phyloP scores from a whole-genome alignment of 23 red algal species.

The Agarophyton chilense region DNA sequence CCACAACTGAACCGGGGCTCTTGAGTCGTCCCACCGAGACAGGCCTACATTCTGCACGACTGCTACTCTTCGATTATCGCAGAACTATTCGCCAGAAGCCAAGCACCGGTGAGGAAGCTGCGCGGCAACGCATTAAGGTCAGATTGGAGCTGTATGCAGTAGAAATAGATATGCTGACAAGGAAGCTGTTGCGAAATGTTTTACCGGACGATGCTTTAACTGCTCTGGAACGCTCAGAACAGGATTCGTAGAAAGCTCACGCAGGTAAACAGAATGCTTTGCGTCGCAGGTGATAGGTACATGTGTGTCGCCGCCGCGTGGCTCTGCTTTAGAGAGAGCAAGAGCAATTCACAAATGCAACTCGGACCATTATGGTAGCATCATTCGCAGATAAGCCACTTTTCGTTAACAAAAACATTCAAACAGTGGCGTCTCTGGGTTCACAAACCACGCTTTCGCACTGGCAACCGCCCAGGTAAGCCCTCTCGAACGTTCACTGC shows the following conservation, averaged over 20 bases:
- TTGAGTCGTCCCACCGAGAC: no score
- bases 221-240: neutral
- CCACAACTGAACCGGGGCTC: no score
- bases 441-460: neutral
- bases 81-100: no score
- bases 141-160: neutral
- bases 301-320: no score
- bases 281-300: neutral
- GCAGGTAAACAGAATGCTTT: neutral
- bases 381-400: neutral
- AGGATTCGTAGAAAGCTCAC: neutral
- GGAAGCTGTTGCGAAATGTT: neutral
- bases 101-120: no score
- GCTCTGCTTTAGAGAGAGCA: no score
- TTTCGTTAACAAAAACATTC: no score
- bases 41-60: no score
- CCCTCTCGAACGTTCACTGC: neutral
- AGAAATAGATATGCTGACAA: neutral
- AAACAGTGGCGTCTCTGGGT: no score
- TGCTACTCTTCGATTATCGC: no score
- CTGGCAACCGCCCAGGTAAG: neutral
- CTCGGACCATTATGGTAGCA: neutral
- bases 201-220: neutral
- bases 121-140: no score
- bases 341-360: no score